These are phyloP conservation scores for Cavenderia fasciculata DNA, from an alignment of 78 protist species.

Conservation along the genomic window DNA sequence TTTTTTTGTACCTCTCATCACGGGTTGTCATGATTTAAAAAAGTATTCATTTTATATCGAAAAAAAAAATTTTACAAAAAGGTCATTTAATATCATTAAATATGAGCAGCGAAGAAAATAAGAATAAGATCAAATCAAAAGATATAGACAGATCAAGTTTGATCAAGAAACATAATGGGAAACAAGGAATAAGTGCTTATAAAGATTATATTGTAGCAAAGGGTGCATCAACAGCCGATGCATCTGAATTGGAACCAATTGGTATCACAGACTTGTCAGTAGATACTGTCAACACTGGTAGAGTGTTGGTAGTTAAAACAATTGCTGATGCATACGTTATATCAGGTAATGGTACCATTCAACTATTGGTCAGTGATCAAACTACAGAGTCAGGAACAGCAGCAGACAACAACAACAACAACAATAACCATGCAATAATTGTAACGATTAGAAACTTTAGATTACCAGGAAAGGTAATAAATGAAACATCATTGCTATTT, in stretches of 20 bases:
- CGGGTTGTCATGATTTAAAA: no score
- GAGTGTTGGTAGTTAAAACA: background rate
- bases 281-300: background rate
- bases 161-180: no score
- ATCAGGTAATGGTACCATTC: background rate
- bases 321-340: background rate
- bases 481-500: background rate
- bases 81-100: no score
- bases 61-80: no score
- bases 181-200: no score
- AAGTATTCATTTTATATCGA: no score
- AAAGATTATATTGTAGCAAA: background rate
- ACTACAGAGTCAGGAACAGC: no score
- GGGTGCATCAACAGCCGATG: background rate
- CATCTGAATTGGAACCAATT: background rate
- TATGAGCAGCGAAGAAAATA: no score
- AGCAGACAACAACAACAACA: no score
- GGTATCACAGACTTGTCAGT: background rate
- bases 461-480: slow-evolving; percentile 7
- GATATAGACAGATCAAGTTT: no score
- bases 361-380: background rate
- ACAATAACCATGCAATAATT: background rate
- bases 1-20: no score
- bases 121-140: no score
- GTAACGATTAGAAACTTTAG: background rate